Evolutionary conservation across 2,329 filamentous ascomycete species (phyloP), one percentile per base, ranked within the genome.

Genomic region (Clarireedia paspali): DNA sequence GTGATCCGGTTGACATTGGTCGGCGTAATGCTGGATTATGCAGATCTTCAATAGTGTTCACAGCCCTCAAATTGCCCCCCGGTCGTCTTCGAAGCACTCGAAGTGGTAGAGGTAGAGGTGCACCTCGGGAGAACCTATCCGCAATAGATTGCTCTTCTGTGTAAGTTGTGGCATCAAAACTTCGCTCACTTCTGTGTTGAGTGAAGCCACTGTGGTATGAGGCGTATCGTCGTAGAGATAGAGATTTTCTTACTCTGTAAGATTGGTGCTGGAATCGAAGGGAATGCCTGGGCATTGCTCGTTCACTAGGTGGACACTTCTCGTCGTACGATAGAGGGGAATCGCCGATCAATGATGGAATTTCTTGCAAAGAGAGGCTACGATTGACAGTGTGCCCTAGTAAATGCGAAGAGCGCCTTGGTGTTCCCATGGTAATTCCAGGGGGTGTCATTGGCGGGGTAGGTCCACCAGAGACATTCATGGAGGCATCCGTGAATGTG

Each of bases 21-120:
- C 76, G 76, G 53, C 77, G 75, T 42, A 82, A 64, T 1, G 73
- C 70, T 14, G 72, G 65, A 7, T 71, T 66, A 47, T 84, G 80
- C 3, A 85, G 68, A 34, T 88, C 84, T 42, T 80, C 79, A 30
- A 85, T 80, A 57, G 85, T 85, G 17, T 78, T 79, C 39, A 81
- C 85, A 15, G 84, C 85, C 59, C 85, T 80, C 48, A 94, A 72
- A 68, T 92, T 84, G 36, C 89, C 88, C 48, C 88, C 89, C 6
- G 88, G 89, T 14, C 85, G 79, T 66, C 89, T 77, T 58, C 89
- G 79, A 59, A 94, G 76, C 44, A 85, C 76, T 46, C 84, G 80
- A 6, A 81, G 71, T n/a, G 82, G 82, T 20, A 73, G 72, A 1
- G 79, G 76, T 48, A 77, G 68, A 2, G 75, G 52, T 58, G 72